These are phyloP conservation scores for Torulaspora indica DNA, from an alignment of 805 yeast species.

Conservation along the genomic window DNA sequence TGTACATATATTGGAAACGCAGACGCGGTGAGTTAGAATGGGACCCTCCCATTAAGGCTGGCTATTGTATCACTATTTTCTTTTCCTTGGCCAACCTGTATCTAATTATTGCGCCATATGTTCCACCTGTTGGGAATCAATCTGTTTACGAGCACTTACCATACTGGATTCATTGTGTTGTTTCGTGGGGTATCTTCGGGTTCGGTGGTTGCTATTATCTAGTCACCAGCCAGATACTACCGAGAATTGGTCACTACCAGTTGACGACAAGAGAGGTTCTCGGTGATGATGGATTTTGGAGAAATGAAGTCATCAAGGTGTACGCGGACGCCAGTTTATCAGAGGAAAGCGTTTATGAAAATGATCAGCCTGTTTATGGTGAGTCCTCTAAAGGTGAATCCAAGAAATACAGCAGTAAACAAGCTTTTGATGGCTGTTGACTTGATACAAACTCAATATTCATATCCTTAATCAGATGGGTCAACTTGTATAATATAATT, in stretches of 20 bases:
- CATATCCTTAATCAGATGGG: too few relatives aligned
- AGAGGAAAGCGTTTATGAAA: constrained; percentile 10
- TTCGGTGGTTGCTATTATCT: constrained; percentile 65
- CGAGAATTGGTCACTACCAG: constrained; percentile 49
- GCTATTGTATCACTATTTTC: constrained; percentile 57
- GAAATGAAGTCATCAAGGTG: constrained; percentile 45
- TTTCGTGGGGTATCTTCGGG: constrained; percentile 71
- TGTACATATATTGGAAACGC: constrained; percentile 52
- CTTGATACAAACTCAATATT: too few relatives aligned
- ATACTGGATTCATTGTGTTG: constrained; percentile 75
- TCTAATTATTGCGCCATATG: constrained; percentile 69
- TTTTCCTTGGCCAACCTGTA: constrained; percentile 63
- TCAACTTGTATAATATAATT: too few relatives aligned
- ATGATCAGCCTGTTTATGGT: background rate
- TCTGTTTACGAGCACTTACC: constrained; percentile 66
- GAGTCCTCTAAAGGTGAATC: background rate
- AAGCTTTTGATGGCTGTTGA: too few relatives aligned
- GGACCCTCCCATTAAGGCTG: constrained; percentile 69
- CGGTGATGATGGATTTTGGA: constrained; percentile 71
- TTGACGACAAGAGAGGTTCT: constrained; percentile 50
- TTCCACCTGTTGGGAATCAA: constrained; percentile 66
- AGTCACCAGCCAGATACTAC: constrained; percentile 56
- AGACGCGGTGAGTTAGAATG: constrained; percentile 50
- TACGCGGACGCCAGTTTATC: constrained; percentile 12
- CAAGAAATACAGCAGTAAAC: background rate